Evolutionary conservation across 2,329 filamentous ascomycete species (phyloP).

Genomic region (Coniella lustricola): DNA sequence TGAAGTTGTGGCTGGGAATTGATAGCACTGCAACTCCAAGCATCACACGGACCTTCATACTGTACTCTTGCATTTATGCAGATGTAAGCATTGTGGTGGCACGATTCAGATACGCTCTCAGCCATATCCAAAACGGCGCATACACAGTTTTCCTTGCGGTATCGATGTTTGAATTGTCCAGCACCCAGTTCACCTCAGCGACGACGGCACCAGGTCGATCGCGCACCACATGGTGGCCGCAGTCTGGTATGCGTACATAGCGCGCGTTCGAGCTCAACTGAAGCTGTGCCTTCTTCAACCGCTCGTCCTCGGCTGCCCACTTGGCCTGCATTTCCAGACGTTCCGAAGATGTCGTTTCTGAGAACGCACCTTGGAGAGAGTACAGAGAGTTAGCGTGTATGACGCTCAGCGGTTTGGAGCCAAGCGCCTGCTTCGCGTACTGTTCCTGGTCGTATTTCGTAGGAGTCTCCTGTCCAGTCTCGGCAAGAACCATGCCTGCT

Average conservation of each 20-base stretch:
- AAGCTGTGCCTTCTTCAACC: constrained; percentile 3
- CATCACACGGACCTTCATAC: no score
- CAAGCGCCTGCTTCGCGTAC: not conserved
- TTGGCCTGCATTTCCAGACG: not conserved
- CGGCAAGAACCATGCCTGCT: constrained; percentile 1
- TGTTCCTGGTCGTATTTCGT: not conserved
- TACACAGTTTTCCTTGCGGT: no score
- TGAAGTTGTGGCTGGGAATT: no score
- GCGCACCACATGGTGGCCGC: constrained; percentile 2
- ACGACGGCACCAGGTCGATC: not conserved
- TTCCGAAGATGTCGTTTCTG: not conserved
- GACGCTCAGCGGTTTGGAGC: not conserved
- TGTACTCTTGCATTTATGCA: no score
- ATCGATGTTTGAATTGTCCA: no score
- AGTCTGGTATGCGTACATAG: not conserved
- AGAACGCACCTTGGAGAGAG: not conserved
- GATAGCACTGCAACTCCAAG: no score
- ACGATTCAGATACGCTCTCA: no score
- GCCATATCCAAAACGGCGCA: no score
- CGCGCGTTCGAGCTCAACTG: not conserved
- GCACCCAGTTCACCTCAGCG: not conserved
- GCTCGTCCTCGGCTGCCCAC: constrained; percentile 2
- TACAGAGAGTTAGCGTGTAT: not conserved
- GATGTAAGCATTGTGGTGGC: no score
- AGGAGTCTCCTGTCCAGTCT: constrained; percentile 5